Evolutionary conservation across 2,329 filamentous ascomycete species (phyloP), one percentile per base, ranked within the genome.

Genomic region (Fusarium chaquense): DNA sequence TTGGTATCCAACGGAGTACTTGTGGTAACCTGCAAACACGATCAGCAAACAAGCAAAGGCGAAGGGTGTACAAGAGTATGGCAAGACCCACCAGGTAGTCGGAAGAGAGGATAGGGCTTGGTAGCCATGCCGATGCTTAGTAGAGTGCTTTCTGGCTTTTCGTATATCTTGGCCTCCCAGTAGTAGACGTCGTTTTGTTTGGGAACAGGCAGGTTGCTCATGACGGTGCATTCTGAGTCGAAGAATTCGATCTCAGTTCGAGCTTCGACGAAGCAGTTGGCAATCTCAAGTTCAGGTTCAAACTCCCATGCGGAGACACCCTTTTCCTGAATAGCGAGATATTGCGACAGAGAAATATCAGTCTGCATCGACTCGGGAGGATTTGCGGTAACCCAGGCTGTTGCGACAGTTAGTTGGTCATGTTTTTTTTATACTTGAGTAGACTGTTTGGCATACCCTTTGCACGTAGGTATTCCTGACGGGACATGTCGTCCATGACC

Each of bases 161-260:
- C 96, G 81, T 97, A 99, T 55, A 99, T 91, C 84, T 99, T 99
- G 58, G 94, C 93, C 80, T 99, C 96, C 96, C 96, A 99, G 81
- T 99, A 99, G 80, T 99, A 99, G 13, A 98, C 95, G 77, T 99
- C 96, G 77, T 99, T 99, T 78, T 99, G 96, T 78, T 99, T 99
- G 16, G 96, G 96, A 10, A 99, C 93, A 1, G 96, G 96, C 41
- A 99, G 82, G 76, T 99, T 99, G 84, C 92, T 97, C 84, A 97
- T 93, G 67, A 98, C 96, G 74, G 94, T 97, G 83, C 95, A 98
- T 79, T 97, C 96, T 3, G 94, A 96, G 80, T 99, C 96, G 77
- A 97, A 99, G 82, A 99, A 99, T 79, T 99, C 96, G 69, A 99
- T 97, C 80, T 99, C 96, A 13, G 96, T 99, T 71, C 96, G 89